A percentile compares a stretch with the other conserved stretches of the same genome.
Conservation (phyloP, 2,329 filamentous ascomycete species). For the Dothistroma septosporum region DNA sequence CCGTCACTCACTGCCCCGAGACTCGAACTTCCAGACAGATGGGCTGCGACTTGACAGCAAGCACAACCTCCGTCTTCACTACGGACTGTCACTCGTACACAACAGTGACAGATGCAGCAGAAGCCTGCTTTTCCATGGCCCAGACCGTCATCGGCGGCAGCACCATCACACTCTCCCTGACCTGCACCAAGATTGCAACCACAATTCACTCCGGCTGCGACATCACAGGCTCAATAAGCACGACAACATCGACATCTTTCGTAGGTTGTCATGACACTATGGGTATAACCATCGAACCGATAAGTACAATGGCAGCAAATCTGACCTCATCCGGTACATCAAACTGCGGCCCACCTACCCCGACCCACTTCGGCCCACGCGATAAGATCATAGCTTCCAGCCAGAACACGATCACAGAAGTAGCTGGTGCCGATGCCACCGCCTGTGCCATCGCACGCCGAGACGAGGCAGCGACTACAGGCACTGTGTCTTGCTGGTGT, state of each 20-base stretch:
- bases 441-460: neutral
- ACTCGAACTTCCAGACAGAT: constrained; percentile 7
- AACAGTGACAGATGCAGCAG: constrained; percentile 12
- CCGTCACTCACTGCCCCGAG: constrained; percentile 2
- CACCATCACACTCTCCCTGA: constrained; percentile 4
- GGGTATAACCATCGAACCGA: constrained; percentile 3
- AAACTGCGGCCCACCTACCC: constrained; percentile 1
- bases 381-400: constrained; percentile 1
- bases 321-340: neutral
- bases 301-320: constrained; percentile 2
- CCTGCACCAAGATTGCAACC: constrained; percentile 12
- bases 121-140: constrained; percentile 10
- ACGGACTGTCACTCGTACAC: constrained; percentile 10
- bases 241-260: constrained; percentile 6
- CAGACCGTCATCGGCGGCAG: constrained; percentile 1
- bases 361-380: neutral
- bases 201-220: constrained; percentile 16
- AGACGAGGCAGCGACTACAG: neutral
- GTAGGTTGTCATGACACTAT: neutral
- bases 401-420: neutral
- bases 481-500: constrained; percentile 1
- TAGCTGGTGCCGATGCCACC: neutral
- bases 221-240: constrained; percentile 12
- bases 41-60: constrained; percentile 13
- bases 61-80: constrained; percentile 8